These are phyloP conservation scores for Quercus suber DNA, from an alignment of 306 rosid genomes.

Conservation along the genomic window DNA sequence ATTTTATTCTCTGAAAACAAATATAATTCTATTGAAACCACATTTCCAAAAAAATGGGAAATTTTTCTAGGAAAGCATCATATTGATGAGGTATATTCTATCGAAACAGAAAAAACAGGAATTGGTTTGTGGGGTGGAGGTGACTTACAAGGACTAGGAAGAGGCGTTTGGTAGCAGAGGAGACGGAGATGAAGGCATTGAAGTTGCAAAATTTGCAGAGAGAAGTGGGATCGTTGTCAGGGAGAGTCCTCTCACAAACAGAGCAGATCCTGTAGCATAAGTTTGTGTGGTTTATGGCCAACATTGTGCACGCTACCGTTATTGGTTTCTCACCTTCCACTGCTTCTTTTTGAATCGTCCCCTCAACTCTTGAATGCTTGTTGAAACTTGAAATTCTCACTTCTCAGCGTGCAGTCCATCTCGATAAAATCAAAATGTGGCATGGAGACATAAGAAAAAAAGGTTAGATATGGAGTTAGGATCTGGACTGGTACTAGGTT, in stretches of 20 bases:
- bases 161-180: slow-evolving; percentile 1
- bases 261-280: slow-evolving; percentile 60
- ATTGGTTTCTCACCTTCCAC: slow-evolving; percentile 35
- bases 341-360: neutral
- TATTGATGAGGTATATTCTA: neutral
- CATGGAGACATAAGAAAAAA: too few species aligned
- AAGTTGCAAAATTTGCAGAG: slow-evolving; percentile 51
- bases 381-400: neutral
- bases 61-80: neutral
- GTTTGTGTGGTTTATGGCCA: slow-evolving; percentile 44
- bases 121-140: too few species aligned
- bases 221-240: slow-evolving; percentile 19
- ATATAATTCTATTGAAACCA: neutral
- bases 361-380: neutral
- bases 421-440: too few species aligned
- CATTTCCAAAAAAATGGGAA: neutral
- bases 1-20: neutral
- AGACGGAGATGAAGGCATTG: slow-evolving; percentile 29
- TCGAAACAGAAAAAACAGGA: neutral
- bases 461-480: too few species aligned
- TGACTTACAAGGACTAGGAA: slow-evolving; percentile 56
- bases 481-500: too few species aligned
- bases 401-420: too few species aligned
- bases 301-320: neutral
- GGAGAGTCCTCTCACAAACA: slow-evolving; percentile 56